These are phyloP conservation scores for Tetracentron sinense DNA, from an alignment of 164 flowering plant genomes.

Conservation along the genomic window DNA sequence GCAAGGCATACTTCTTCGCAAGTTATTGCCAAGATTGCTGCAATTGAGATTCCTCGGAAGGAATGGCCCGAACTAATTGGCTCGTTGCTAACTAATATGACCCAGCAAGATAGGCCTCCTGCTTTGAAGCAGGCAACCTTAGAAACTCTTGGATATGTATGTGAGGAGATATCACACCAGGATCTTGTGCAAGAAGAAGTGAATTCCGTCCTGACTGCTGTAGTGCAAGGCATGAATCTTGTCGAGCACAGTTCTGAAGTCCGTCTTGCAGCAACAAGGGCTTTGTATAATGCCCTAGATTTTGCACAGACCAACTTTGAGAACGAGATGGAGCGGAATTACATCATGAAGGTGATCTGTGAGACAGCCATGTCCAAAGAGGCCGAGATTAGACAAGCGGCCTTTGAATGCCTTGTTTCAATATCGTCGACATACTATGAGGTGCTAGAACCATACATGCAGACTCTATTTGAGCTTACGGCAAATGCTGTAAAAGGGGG, in stretches of 20 bases:
- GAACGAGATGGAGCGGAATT: conserved; percentile 78
- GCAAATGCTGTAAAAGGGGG: conserved; percentile 68
- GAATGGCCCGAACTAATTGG: conserved; percentile 73
- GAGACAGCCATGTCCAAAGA: conserved; percentile 66
- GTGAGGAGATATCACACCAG: conserved; percentile 70
- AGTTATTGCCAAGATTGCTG: conserved; percentile 70
- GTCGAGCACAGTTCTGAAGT: conserved; percentile 50
- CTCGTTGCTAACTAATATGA: conserved; percentile 61
- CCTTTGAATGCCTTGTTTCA: conserved; percentile 79
- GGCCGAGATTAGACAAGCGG: conserved; percentile 65
- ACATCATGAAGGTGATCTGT: conserved; percentile 76
- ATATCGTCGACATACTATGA: conserved; percentile 75
- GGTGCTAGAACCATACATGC: conserved; percentile 72
- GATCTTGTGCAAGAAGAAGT: conserved; percentile 76
- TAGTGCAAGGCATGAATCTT: conserved; percentile 82
- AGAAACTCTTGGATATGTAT: conserved; percentile 78
- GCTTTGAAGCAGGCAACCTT: conserved; percentile 64
- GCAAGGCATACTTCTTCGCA: conserved; percentile 73
- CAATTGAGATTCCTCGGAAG: conserved; percentile 65
- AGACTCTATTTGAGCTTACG: conserved; percentile 64
- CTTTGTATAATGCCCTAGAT: conserved; percentile 73
- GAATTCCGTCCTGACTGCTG: conserved; percentile 76
- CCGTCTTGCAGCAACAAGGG: conserved; percentile 79
- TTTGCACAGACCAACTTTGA: conserved; percentile 81
- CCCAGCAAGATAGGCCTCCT: conserved; percentile 46